Evolutionary conservation across 441 rosid genomes (phyloP).

Genomic region (Brassica hybrid): DNA sequence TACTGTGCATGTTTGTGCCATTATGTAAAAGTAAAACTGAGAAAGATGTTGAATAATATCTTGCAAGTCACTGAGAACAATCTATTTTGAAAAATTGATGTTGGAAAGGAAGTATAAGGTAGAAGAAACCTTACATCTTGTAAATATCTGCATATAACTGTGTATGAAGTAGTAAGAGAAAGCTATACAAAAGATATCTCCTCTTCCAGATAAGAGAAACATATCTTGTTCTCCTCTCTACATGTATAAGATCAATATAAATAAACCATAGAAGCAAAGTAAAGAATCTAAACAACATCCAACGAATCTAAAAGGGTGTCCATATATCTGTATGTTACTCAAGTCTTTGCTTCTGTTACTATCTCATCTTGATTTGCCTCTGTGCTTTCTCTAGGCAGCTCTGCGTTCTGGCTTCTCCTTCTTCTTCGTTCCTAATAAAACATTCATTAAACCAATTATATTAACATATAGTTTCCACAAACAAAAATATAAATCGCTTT

Average conservation of each 20-base stretch:
- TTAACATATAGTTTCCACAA: constrained; percentile 1
- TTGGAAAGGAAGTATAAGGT: neutral
- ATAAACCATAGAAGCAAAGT: constrained; percentile 28
- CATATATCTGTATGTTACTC: constrained; percentile 28
- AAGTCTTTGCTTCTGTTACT: constrained; percentile 30
- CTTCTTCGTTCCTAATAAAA: constrained; percentile 75
- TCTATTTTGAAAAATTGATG: neutral
- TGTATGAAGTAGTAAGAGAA: constrained; percentile 17
- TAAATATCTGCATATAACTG: neutral
- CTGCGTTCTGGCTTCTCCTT: constrained; percentile 60
- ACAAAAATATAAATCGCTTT: too few relatives aligned
- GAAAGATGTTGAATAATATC: neutral
- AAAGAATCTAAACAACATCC: constrained; percentile 24
- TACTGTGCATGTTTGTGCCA: constrained; percentile 9
- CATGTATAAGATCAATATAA: constrained; percentile 20
- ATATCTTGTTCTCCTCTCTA: constrained; percentile 27
- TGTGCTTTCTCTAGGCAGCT: constrained; percentile 52
- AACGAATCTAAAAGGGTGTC: constrained; percentile 13
- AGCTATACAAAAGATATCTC: constrained; percentile 37
- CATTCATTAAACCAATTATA: constrained; percentile 10
- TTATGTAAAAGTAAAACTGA: neutral
- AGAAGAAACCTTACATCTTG: neutral
- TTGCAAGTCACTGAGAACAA: neutral
- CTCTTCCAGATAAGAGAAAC: constrained; percentile 24
- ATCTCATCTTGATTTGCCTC: constrained; percentile 55